Evolutionary conservation across 495 filamentous ascomycete genomes (phyloP), one percentile per base, ranked within the genome.

Genomic region (Aspergillus homomorphus): DNA sequence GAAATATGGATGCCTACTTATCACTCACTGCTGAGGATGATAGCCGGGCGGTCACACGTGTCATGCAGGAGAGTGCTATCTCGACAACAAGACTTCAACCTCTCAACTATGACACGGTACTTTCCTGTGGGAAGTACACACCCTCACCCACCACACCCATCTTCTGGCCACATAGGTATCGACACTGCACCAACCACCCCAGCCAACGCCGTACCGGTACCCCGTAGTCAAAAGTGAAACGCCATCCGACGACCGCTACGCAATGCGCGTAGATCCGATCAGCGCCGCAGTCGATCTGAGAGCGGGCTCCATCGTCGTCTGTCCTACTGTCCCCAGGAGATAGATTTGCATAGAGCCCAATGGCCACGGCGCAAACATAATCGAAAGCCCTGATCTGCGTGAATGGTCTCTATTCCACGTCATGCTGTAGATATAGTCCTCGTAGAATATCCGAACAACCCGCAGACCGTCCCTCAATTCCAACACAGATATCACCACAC

Each of bases 1-100:
- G 15, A 4, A 28, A 28, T 38, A 12, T 38, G 33, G 33, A 38
- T 38, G 23, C 15, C 46, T 50, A 7, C 22, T 30, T 23, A 23
- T 50, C 46, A 50, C n/a, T 26, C 1, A 23, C 8, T n/a, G 19
- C 22, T 20, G 2, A 9, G 5, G 3, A 14, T 18, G 4, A 4
- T n/a, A 4, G 16, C 16, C 20, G 43, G 43, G 18, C 21, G 46
- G 48, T 51, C 28, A 51, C 48, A 51, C 48, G 48, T 51, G 48
- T 24, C 48, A 51, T 22, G 45, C 45, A 48, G 19, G 21, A 22
- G 24, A 48, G 18, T 48, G 45, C 24, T 28, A 28, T 28, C 26
- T 28, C 26, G 9, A 28, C 26, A 28, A 28, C 26, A 28, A 28
- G 26, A 28, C 26, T 28, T 9, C 9, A 28, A 9, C 26, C n/a